Evolutionary conservation across 352 stramenopile genomes (phyloP), one percentile per base, ranked within the genome.

Genomic region (Elongisporangium anandrum): DNA sequence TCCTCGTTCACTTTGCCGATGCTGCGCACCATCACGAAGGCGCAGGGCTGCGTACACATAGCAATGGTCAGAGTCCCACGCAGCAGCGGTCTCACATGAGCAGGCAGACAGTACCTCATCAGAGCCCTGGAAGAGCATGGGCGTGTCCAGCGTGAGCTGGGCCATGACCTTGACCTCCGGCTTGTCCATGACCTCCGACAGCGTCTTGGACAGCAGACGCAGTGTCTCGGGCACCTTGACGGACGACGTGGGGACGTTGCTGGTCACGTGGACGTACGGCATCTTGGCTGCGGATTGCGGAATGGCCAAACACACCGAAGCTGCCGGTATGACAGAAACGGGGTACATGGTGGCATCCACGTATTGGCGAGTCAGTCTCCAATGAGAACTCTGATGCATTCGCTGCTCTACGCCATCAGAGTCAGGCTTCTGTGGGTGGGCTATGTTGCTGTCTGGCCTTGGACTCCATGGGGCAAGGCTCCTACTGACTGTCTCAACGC

Each of bases 81-180:
- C n/a, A n/a, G n/a, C n/a, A n/a, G n/a, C n/a, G n/a, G n/a, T n/a
- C n/a, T n/a, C n/a, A n/a, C n/a, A n/a, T n/a, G n/a, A n/a, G n/a
- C n/a, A n/a, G n/a, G n/a, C n/a, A n/a, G n/a, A n/a, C n/a, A n/a
- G n/a, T n/a, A 87, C 77, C 20, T 65, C 73, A 59, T 79, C 70
- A 3, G 77, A 74, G 16, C 57, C 73, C 17, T 77, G 65, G 63
- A 85, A 87, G 26, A 82, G 39, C 73, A 87, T 85, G 20, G 66
- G 61, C 56, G 70, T 76, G 59, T 83, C 73, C 57, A 87, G 58
- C 45, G 66, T 65, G 48, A 87, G 50, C 20, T 83, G 71, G 54
- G 80, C 77, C 77, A 87, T 87, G 53, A 87, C 73, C 38, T 73
- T 63, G 48, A 76, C 50, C 66, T 87, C 75, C 10, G 75, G 70